phyloP scores from a whole-genome alignment of 257 asterid genomes.

The Gynochthodes officinalis region DNA sequence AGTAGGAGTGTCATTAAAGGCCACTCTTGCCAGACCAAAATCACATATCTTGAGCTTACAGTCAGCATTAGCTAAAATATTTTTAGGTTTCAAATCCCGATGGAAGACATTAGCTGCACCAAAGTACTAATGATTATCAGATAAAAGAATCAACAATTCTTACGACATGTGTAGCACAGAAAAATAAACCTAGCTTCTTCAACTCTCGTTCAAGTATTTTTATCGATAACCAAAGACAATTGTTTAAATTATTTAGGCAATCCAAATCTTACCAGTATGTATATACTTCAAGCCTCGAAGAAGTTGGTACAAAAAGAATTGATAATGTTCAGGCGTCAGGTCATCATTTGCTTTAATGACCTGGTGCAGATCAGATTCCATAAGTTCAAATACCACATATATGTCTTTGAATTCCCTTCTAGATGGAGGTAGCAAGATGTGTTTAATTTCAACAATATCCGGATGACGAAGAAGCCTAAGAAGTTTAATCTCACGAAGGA shows the following conservation, averaged over 20 bases:
- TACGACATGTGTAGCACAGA: neutral
- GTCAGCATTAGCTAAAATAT: slow-evolving; percentile 87
- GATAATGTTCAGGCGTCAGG: slow-evolving; percentile 86
- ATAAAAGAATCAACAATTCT: neutral
- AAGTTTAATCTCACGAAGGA: slow-evolving; percentile 93
- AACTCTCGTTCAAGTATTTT: neutral
- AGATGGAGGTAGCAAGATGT: slow-evolving; percentile 90
- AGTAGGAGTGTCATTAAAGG: slow-evolving; percentile 87
- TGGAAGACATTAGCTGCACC: slow-evolving; percentile 79
- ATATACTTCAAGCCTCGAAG: slow-evolving; percentile 87
- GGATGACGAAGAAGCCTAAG: slow-evolving; percentile 97
- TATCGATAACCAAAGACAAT: neutral
- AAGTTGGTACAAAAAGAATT: slow-evolving; percentile 83
- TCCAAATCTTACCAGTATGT: slow-evolving; percentile 61
- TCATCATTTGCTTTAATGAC: slow-evolving; percentile 92
- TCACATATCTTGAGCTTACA: slow-evolving; percentile 87
- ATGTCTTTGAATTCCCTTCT: slow-evolving; percentile 94
- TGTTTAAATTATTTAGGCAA: neutral
- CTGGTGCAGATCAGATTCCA: slow-evolving; percentile 97
- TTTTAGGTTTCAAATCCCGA: slow-evolving; percentile 85
- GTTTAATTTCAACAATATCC: slow-evolving; percentile 93
- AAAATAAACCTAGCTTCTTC: neutral
- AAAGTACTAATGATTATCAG: slow-evolving; percentile 18
- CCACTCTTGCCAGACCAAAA: slow-evolving; percentile 91
- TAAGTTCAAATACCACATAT: slow-evolving; percentile 84